A percentile compares a stretch with the other conserved stretches of the same genome.
Conservation (phyloP, 768 basidiomycete genomes). For the Cyclocybe aegerita region DNA sequence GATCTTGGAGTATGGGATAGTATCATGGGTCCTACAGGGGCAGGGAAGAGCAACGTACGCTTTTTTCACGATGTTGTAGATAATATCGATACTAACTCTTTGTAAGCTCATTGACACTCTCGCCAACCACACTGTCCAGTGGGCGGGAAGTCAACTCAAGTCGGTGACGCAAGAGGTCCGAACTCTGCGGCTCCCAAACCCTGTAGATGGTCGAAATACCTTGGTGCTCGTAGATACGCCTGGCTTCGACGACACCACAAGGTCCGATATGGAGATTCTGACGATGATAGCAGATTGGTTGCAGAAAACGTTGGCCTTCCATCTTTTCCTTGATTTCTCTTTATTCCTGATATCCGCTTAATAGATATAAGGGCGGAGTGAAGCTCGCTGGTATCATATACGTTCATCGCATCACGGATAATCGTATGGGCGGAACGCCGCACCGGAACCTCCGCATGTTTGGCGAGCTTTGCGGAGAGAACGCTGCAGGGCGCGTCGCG, state of each 20-base stretch:
- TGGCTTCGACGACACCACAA: slow-evolving; percentile 24
- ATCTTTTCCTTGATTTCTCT: too few relatives aligned
- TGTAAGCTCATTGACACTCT: slow-evolving; percentile 4
- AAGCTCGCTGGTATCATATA: slow-evolving; percentile 28
- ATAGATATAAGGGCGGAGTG: not conserved
- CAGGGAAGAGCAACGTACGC: slow-evolving; percentile 6
- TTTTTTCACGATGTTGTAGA: not conserved
- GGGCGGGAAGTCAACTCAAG: too few relatives aligned
- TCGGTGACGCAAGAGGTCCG: too few relatives aligned
- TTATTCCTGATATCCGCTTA: too few relatives aligned
- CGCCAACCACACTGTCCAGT: too few relatives aligned
- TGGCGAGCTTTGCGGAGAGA: slow-evolving; percentile 30
- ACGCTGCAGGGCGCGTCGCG: slow-evolving; percentile 25
- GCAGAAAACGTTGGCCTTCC: slow-evolving; percentile 11
- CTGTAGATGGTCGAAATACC: too few relatives aligned
- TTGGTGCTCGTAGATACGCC: slow-evolving; percentile 27
- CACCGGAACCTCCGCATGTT: slow-evolving; percentile 31
- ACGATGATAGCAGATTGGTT: slow-evolving; percentile 23
- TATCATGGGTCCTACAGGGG: slow-evolving; percentile 9
- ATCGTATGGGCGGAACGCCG: slow-evolving; percentile 28
- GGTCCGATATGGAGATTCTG: slow-evolving; percentile 22
- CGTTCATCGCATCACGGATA: slow-evolving; percentile 20
- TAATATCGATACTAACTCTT: not conserved
- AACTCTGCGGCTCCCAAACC: too few relatives aligned
- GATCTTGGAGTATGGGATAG: not conserved